Percentiles rank a stretch among this genome's conserved stretches.
Conservation (phyloP, 192 early-diverging fungal genomes). For the Coemansia sp. region DNA sequence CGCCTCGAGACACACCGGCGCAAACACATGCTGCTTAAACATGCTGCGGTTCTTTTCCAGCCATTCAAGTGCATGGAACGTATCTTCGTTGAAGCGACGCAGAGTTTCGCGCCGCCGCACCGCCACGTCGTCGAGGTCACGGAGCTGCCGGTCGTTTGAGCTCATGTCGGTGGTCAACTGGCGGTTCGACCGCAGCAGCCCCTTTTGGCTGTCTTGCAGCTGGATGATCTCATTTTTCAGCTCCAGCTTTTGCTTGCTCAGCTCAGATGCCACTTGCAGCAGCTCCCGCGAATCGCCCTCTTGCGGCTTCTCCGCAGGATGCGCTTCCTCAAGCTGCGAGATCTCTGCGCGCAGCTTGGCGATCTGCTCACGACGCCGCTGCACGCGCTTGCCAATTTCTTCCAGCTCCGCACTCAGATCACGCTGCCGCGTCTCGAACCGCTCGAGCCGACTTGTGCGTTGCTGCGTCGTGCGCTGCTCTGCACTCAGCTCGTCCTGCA, state of each 20-base stretch:
- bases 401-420: constrained; percentile 34
- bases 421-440: constrained; percentile 28
- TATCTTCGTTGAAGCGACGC: constrained; percentile 50
- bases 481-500: constrained; percentile 12
- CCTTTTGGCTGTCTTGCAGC: constrained; percentile 52
- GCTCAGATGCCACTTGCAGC: constrained; percentile 31
- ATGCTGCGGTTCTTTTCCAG: constrained; percentile 59
- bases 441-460: constrained; percentile 12
- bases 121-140: constrained; percentile 60
- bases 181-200: constrained; percentile 28
- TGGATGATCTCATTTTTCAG: constrained; percentile 44
- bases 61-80: constrained; percentile 68
- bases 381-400: constrained; percentile 32
- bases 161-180: constrained; percentile 36
- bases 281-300: constrained; percentile 19
- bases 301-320: constrained; percentile 5
- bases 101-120: constrained; percentile 59
- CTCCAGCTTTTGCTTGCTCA: constrained; percentile 38
- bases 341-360: constrained; percentile 40
- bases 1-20: constrained; percentile 71
- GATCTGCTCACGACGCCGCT: constrained; percentile 43
- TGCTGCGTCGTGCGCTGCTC: constrained; percentile 19
- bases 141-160: constrained; percentile 48
- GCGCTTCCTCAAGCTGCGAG: constrained; percentile 28
- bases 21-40: constrained; percentile 72